Base-by-base conservation (phyloP, 495 filamentous ascomycete genomes). In the Durotheca rogersii region DNA sequence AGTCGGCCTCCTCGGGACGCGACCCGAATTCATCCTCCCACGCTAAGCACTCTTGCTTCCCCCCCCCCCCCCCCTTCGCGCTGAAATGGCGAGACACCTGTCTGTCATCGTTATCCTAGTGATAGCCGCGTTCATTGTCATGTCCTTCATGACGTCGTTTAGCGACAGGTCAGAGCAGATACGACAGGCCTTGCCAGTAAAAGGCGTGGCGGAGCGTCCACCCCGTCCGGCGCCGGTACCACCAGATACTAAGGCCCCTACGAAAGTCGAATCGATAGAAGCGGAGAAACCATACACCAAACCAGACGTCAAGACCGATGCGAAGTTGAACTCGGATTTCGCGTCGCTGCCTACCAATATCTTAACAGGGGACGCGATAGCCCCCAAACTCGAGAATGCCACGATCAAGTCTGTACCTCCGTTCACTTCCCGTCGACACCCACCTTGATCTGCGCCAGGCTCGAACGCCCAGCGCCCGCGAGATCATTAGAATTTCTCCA, bases 381-480 rank as follows among this genome's bases (percentile, higher is more conserved):
- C 90, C 68, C 87, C 89, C 9, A 90, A 89, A 59, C 76, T 97
- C 18, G 90, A 88, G 62, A 98, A 98, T 67, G 93, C 86, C 41
- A 98, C 93, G 0, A 77, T 82, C 21, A 98, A 92, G 85, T 87
- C 71, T 17, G 76, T 60, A 12, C 34, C 14, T 35, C 34, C 9
- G 27, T 36, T 14, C 5, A 19, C 27, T 31, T 12, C 14, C 7
- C 4, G 1, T 21, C 43, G 47, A 10, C 51, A 44, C 11, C 34
- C 39, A 11, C 47, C 41, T 0, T 33, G 37, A 51, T 73, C 51
- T 21, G 15, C 36, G 6, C 12, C 7, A 19, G n/a, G n/a, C n/a
- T n/a, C n/a, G n/a, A n/a, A n/a, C n/a, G n/a, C n/a, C n/a, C n/a
- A n/a, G n/a, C n/a, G n/a, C 41, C 40, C 10, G 1, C 9, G 12